Evolutionary conservation across 305 asterid species (phyloP).

Genomic region (Fraxinus velutina): DNA sequence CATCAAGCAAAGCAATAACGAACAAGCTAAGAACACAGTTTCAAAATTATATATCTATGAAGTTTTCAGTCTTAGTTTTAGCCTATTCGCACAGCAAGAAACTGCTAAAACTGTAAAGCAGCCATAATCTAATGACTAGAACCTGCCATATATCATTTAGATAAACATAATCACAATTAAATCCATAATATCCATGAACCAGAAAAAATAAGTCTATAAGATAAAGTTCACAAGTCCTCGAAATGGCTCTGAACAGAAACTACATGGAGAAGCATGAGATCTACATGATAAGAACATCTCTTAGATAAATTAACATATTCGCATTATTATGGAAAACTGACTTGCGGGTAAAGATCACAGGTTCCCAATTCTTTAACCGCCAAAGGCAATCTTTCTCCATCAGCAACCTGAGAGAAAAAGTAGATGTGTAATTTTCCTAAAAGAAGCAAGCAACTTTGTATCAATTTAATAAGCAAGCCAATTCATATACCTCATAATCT

Average conservation of each 20-base stretch:
- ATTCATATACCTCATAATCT: slow-evolving; percentile 72
- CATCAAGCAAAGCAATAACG: background rate
- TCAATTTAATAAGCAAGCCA: slow-evolving; percentile 5
- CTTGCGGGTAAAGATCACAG: slow-evolving; percentile 70
- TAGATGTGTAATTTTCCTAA: slow-evolving; percentile 13
- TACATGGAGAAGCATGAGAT: background rate
- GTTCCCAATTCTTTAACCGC: slow-evolving; percentile 96
- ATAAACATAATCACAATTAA: background rate
- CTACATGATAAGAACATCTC: background rate
- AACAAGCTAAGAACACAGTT: background rate
- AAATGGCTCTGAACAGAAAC: background rate
- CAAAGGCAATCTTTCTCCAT: slow-evolving; percentile 94
- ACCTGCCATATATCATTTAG: slow-evolving; percentile 14
- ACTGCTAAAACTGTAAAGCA: slow-evolving; percentile 10
- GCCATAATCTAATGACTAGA: slow-evolving; percentile 2
- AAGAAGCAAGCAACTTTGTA: slow-evolving; percentile 5
- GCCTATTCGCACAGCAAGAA: slow-evolving; percentile 6
- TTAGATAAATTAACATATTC: slow-evolving; percentile 8
- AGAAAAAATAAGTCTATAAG: background rate
- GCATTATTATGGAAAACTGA: slow-evolving; percentile 29
- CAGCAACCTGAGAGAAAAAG: slow-evolving; percentile 65
- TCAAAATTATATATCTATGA: background rate
- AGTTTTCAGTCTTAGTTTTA: background rate
- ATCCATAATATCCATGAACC: background rate
- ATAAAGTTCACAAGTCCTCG: background rate